Base-by-base conservation (phyloP, 768 basidiomycete species). In the Pleurotus sapidus region DNA sequence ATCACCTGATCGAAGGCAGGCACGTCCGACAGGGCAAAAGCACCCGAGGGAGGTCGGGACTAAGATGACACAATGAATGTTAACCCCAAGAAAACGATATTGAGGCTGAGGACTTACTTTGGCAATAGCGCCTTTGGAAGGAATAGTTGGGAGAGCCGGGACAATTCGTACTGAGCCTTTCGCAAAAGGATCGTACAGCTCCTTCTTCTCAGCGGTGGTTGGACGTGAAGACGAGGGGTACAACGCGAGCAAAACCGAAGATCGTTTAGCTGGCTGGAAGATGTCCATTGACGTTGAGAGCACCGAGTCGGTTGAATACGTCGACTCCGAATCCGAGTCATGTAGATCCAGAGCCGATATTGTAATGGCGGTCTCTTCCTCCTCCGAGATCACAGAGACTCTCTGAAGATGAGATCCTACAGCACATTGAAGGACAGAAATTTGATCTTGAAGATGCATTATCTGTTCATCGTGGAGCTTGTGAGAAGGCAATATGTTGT, bases 251-350 rank as follows among this genome's bases (percentile, higher is more conserved):
- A 50, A 37, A 23, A 50, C 49, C 30, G 49, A 50, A 30, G 49
- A 50, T 30, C 49, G 49, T 37, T 50, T 50, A 1, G 49, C 49
- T n/a, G 49, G 17, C 38, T 50, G 49, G n/a, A 37, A 50, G 18
- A 18, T 8, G 30, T 50, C 49, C n/a, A 37, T 34, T n/a, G 15
- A 6, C n/a, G 23, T 17, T n/a, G 27, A 37, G 5, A 50, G 27
- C 49, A 50, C 12, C 14, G 49, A 50, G 24, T 50, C 49, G 30
- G 49, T 50, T 34, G 49, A 50, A 37, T 50, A 50, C 7, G 49
- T 50, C 34, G 49, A 50, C 14, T 50, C 49, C n/a, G 49, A 50
- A 24, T 50, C 49, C 3, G 49, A 30, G 25, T 50, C 25, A 14
- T 34, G 30, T 34, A 34, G 30, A 34, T 34, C 30, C 8, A 34